Evolutionary conservation across 805 yeast species (phyloP), one percentile per base, ranked within the genome.

Genomic region (Yamadazyma paraphyllophila): DNA sequence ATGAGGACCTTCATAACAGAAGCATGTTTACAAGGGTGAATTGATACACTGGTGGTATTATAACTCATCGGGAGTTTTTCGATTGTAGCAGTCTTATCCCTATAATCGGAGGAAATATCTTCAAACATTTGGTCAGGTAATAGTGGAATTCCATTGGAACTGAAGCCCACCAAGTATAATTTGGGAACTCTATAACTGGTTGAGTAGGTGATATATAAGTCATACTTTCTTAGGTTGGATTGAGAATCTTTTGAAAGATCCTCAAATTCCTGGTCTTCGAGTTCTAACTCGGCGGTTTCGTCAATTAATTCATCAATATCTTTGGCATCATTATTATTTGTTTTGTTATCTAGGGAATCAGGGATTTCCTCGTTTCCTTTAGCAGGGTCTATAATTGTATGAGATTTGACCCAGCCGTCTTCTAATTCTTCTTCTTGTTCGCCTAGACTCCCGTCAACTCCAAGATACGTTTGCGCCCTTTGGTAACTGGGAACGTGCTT

Each of bases 151-250:
- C 99, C 98, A 49, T 85, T 80, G 9, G 82, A 74, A 58, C 81
- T 83, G 69, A 81, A 94, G 0, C 99, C 99, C 11, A 88, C 89
- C 35, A 94, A 69, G 59, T 90, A 94, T 78, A 95, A 76, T 69
- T 94, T 90, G 25, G 99, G 99, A 4, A 94, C 99, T 36, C 98
- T 76, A 61, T 94, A 94, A 1, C 96, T 86, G 0, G 99, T 92
- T 9, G 96, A 88, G 64, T 94, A 94, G 2, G 95, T 81, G 56
- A 94, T 90, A 70, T 85, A 94, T 41, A 94, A 69, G 65, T 94
- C 97, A 63, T 92, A 94, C 51, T 81, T 80, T 52, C 97, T 73
- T 59, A 78, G 77, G 24, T 67, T 67, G 20, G 70, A 62, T 43
- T 66, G 48, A 34, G 39, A 57, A 43, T 50, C 53, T 13, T 49